Evolutionary conservation across 2,329 filamentous ascomycete species (phyloP), one percentile per base, ranked within the genome.

Genomic region (Cladosporium sp.): DNA sequence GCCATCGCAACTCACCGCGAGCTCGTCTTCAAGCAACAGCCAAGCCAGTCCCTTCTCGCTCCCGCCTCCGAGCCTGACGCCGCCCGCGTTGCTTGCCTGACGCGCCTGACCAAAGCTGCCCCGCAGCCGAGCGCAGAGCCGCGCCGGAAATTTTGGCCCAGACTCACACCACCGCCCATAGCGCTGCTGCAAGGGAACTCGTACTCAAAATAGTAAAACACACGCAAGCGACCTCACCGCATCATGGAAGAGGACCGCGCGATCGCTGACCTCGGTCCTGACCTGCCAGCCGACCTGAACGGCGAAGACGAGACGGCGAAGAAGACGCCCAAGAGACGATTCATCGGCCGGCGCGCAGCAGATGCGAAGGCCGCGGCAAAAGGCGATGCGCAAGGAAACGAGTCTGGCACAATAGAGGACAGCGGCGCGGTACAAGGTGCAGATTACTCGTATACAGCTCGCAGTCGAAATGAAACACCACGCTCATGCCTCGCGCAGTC

Each of bases 251-350:
- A 87, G 61, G 87, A 92, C 66, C 76, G 87, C 60, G 82, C 79
- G 32, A 76, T 82, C 56, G 80, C 83, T 32, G 86, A 90, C 63
- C 72, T 92, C 28, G 86, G 86, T 54, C 77, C 86, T 40, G 83
- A 83, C 10, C 78, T 81, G 48, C 82, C 86, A 58, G 82, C 86
- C 38, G 83, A 84, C 58, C 77, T 80, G 64, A 73, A 68, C 60
- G 76, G 71, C 68, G 78, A 77, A 54, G 69, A 74, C 19, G 70
- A 70, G 6, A 61, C 75, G 16, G 67, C 67, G 1, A 68, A 72
- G 45, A 88, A 79, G 66, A 86, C 92, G 63, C 93, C 93, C 18
- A 95, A 88, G 75, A 91, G 92, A 71, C 82, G 92, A 54, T 98
- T 98, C 61, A 86, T 98, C 14, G 93, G 93, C 31, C 80, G 89